Conservation (phyloP, 2,329 filamentous ascomycete genomes). For the Microthyrium microscopicum region DNA sequence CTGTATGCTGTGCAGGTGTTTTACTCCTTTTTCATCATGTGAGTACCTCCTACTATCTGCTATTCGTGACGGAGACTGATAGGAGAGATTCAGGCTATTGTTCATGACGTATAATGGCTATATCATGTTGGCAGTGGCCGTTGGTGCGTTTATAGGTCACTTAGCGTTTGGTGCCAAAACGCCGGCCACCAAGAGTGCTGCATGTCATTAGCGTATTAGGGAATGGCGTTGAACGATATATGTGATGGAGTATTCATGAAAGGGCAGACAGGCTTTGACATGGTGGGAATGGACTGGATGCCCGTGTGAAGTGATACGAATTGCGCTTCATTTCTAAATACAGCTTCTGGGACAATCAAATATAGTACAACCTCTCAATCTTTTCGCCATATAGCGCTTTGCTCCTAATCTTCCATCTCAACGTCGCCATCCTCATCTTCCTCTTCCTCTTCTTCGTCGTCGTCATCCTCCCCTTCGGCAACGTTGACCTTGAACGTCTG, state of each 20-base stretch:
- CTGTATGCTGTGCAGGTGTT: constrained; percentile 91
- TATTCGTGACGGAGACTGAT: constrained; percentile 26
- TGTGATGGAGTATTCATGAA: too few relatives aligned
- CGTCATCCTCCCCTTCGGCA: constrained; percentile 88
- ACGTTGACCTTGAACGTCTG: constrained; percentile 72
- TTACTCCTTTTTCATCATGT: constrained; percentile 99
- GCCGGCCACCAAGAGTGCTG: constrained; percentile 65
- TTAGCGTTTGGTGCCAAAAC: constrained; percentile 58
- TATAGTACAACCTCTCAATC: too few relatives aligned
- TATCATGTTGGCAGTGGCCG: constrained; percentile 82
- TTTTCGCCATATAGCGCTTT: too few relatives aligned
- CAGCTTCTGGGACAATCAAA: too few relatives aligned
- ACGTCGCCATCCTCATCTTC: too few relatives aligned
- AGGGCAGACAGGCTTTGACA: too few relatives aligned
- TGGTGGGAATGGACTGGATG: too few relatives aligned
- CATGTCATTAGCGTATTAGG: constrained; percentile 57
- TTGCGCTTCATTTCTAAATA: too few relatives aligned
- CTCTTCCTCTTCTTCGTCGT: constrained; percentile 70
- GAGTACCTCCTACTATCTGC: constrained; percentile 32
- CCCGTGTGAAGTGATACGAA: too few relatives aligned
- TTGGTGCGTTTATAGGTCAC: constrained; percentile 82
- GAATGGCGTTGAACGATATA: too few relatives aligned
- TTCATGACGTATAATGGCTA: constrained; percentile 99
- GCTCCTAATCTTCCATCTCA: neutral
- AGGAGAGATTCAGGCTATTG: constrained; percentile 50